Base-by-base conservation (phyloP, 2,329 filamentous ascomycete genomes). In the Diaporthe citri region DNA sequence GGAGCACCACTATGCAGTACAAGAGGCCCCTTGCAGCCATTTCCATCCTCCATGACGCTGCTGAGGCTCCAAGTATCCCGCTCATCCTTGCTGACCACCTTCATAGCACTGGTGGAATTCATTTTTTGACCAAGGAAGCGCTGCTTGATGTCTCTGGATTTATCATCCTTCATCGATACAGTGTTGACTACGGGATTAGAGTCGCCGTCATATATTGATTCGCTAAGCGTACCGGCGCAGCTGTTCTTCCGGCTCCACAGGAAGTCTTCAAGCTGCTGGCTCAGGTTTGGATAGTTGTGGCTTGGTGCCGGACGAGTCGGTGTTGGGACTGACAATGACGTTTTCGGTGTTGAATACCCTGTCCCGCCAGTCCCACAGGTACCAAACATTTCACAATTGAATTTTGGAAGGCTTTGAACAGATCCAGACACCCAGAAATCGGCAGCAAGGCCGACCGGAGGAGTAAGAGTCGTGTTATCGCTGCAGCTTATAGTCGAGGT, bases 321-420 rank as follows among this genome's bases (percentile, higher is more conserved):
- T 15, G 9, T 25, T 2, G 46, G 31, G 7, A 39, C 4, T 4
- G 46, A 39, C 22, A 28, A 6, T 1, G 64, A 28, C 2, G 31
- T 1, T 28, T 39, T 25, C 1, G 31, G 64, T 12, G 31, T 51
- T 28, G 34, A 20, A 4, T 20, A 15, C 10, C 0, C 31, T 48
- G n/a, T 3, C 1, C 7, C 12, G 12, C 5, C 31, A 1, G 43
- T 17, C 28, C 3, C 5, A 2, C 7, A 31, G 5, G 1, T 5
- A 6, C 13, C 3, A 2, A 36, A 36, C 0, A 34, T 28, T 36
- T 67, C 31, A 13, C 8, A 6, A 10, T 28, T 15, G 22, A 25
- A 13, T 8, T 2, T 36, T 3, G 31, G 8, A 13, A 3, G 1
- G 2, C 0, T 6, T 6, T 7, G 8, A 4, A 5, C 0, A 0